phyloP scores from a whole-genome alignment of 768 basidiomycete species.

The Macrolepiota albuminosa region DNA sequence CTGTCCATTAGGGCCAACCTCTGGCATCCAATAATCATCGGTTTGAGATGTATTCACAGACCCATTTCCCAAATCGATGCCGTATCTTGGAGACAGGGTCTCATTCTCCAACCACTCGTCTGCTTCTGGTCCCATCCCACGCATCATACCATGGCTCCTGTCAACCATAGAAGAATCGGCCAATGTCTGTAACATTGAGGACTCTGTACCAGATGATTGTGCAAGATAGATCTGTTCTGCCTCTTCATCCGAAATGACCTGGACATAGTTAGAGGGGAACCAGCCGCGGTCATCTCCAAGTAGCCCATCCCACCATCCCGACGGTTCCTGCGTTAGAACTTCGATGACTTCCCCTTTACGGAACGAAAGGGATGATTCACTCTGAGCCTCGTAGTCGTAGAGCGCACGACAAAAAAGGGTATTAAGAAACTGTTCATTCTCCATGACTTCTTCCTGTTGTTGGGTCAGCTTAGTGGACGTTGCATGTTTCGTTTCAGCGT shows the following conservation, averaged over 20 bases:
- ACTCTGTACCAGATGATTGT: slow-evolving; percentile 37
- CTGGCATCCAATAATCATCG: slow-evolving; percentile 90
- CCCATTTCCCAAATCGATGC: slow-evolving; percentile 25
- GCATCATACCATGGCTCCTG: slow-evolving; percentile 45
- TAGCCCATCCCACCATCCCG: slow-evolving; percentile 98
- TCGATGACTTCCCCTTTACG: slow-evolving; percentile 86
- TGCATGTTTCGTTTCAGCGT: slow-evolving; percentile 17
- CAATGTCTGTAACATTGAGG: slow-evolving; percentile 18
- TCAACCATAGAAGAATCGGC: slow-evolving; percentile 35
- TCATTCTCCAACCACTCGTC: slow-evolving; percentile 59
- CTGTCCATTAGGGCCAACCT: slow-evolving; percentile 78
- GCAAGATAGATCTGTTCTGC: slow-evolving; percentile 62
- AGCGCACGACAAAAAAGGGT: slow-evolving; percentile 88
- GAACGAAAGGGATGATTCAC: slow-evolving; percentile 87
- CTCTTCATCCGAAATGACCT: slow-evolving; percentile 72
- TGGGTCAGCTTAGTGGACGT: slow-evolving; percentile 15
- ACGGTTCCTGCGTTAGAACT: slow-evolving; percentile 84
- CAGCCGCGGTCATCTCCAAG: slow-evolving; percentile 87
- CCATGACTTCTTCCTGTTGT: slow-evolving; percentile 33
- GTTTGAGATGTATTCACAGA: slow-evolving; percentile 35
- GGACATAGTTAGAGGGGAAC: slow-evolving; percentile 97
- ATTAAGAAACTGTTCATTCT: slow-evolving; percentile 55
- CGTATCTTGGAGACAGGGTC: slow-evolving; percentile 27
- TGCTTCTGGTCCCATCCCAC: slow-evolving; percentile 33
- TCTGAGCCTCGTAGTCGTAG: slow-evolving; percentile 88